These are phyloP conservation scores for Candida saitoana DNA, from an alignment of 805 yeast genomes.

Conservation along the genomic window DNA sequence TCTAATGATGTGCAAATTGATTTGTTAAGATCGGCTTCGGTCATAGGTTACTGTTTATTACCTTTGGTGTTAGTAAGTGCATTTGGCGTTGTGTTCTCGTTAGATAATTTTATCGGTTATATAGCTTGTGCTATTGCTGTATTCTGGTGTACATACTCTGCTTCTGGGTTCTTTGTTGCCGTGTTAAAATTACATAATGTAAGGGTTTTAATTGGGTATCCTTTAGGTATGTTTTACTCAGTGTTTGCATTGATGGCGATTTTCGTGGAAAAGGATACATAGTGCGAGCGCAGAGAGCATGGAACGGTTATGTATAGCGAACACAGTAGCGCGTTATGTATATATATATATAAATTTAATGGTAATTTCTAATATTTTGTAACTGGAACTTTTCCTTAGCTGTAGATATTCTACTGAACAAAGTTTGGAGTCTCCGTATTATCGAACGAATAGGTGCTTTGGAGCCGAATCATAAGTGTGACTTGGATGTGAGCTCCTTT, in stretches of 20 bases:
- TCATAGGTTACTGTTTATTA: conserved; percentile 87
- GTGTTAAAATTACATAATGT: conserved; percentile 80
- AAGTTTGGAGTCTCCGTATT: no score
- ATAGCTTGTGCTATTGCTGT: conserved; percentile 62
- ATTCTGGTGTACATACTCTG: conserved; percentile 87
- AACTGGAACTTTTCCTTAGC: no score
- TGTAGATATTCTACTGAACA: no score
- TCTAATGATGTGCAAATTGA: conserved; percentile 56
- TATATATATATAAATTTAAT: no score
- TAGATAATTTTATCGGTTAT: conserved; percentile 77
- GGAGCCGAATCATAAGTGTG: no score
- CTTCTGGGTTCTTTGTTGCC: conserved; percentile 88
- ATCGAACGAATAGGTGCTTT: no score
- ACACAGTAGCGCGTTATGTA: no score
- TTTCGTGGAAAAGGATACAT: conserved; percentile 49
- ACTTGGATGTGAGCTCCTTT: no score
- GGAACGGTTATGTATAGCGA: no score
- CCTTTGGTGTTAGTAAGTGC: conserved; percentile 81
- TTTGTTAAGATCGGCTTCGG: conserved; percentile 75
- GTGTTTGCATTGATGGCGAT: conserved; percentile 96
- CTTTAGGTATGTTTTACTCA: conserved; percentile 83
- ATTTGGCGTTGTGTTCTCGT: conserved; percentile 57
- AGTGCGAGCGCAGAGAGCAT: background rate
- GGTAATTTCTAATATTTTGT: no score
- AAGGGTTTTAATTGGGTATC: conserved; percentile 88